phyloP scores from a whole-genome alignment of 768 basidiomycete species.

The Collybia sp. region DNA sequence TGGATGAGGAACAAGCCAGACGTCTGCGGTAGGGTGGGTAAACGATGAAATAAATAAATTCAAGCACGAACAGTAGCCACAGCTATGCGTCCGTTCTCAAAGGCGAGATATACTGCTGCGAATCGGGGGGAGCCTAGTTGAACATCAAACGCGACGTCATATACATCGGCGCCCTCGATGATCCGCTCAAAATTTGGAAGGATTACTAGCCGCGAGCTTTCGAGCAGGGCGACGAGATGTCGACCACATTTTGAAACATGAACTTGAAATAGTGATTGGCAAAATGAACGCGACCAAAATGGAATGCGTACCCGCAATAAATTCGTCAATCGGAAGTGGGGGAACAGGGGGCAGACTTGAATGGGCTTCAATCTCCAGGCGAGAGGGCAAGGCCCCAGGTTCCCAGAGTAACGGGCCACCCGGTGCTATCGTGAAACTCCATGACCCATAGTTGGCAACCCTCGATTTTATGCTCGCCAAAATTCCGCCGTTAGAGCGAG shows the following conservation, averaged over 20 bases:
- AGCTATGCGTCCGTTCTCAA: slow-evolving; percentile 37
- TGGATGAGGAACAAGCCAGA: slow-evolving; percentile 26
- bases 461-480: not conserved
- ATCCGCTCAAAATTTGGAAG: slow-evolving; percentile 37
- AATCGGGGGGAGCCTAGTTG: slow-evolving; percentile 34
- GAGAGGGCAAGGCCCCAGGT: slow-evolving; percentile 1
- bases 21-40: slow-evolving; percentile 13
- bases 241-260: slow-evolving; percentile 45
- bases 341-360: slow-evolving; percentile 3
- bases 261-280: slow-evolving; percentile 16
- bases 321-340: slow-evolving; percentile 29
- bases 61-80: slow-evolving; percentile 39
- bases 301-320: slow-evolving; percentile 35
- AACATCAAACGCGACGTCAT: slow-evolving; percentile 29
- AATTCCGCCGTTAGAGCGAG: slow-evolving; percentile 19
- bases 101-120: slow-evolving; percentile 43
- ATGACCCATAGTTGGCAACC: slow-evolving; percentile 7
- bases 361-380: slow-evolving; percentile 10
- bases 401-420: not conserved
- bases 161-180: slow-evolving; percentile 14
- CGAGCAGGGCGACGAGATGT: slow-evolving; percentile 37
- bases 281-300: not conserved
- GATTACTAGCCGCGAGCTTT: slow-evolving; percentile 34
- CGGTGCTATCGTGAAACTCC: slow-evolving; percentile 23
- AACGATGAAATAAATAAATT: not conserved